Evolutionary conservation across 352 stramenopile genomes (phyloP).

Genomic region (Globisporangium lucens): DNA sequence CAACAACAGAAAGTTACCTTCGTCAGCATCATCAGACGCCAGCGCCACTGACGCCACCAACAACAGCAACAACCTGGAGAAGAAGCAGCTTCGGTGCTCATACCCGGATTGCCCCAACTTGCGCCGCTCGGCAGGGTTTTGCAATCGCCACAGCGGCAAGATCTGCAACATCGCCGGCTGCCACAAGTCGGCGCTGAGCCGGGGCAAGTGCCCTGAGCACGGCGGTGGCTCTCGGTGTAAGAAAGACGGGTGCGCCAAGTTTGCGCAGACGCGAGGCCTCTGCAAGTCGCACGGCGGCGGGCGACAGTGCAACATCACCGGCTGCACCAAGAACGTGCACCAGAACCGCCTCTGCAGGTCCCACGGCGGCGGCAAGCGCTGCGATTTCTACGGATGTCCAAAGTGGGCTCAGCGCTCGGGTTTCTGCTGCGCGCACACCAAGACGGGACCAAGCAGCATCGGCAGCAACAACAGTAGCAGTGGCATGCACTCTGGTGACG

Average conservation of each 20-base stretch:
- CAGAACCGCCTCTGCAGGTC: conserved; percentile 81
- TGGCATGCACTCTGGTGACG: neutral
- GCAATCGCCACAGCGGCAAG: conserved; percentile 82
- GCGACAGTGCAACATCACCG: conserved; percentile 66
- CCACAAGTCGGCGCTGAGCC: conserved; percentile 74
- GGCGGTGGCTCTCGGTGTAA: conserved; percentile 84
- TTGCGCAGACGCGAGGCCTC: conserved; percentile 74
- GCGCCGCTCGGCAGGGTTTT: conserved; percentile 71
- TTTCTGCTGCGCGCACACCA: conserved; percentile 84
- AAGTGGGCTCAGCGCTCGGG: conserved; percentile 85
- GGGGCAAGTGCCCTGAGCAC: conserved; percentile 82
- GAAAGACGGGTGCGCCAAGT: conserved; percentile 80
- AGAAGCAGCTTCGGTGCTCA: conserved; percentile 72
- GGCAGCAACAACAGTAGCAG: conserved; percentile 8
- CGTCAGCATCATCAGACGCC: neutral
- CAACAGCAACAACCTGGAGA: conserved; percentile 25
- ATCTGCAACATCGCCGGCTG: conserved; percentile 66
- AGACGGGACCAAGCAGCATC: conserved; percentile 34
- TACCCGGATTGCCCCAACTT: conserved; percentile 77
- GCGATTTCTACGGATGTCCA: conserved; percentile 68
- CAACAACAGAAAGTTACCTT: conserved; percentile 8
- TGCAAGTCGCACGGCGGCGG: conserved; percentile 86
- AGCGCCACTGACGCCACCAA: neutral
- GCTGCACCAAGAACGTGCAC: conserved; percentile 83
- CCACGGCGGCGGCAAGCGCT: conserved; percentile 81